These are phyloP conservation scores for Trapa incisa DNA, from an alignment of 345 rosid genomes.

Conservation along the genomic window DNA sequence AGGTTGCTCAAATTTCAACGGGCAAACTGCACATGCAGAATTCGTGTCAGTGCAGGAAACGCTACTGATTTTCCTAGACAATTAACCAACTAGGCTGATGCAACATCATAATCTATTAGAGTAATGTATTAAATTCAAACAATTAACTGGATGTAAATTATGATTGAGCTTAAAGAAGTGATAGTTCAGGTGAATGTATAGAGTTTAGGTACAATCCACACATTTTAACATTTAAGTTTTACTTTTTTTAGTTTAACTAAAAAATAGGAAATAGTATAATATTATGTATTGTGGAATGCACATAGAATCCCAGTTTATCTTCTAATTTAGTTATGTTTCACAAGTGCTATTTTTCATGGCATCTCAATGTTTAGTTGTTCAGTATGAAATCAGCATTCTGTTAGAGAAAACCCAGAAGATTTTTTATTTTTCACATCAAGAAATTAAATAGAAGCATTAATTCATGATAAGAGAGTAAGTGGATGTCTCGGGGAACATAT, in stretches of 20 bases:
- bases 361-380: neutral
- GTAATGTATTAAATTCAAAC: neutral
- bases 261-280: too few species aligned
- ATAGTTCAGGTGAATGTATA: neutral
- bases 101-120: neutral
- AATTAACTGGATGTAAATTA: neutral
- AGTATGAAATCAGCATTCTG: neutral
- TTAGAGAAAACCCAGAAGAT: neutral
- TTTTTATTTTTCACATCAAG: too few species aligned
- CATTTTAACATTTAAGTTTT: neutral
- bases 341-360: neutral
- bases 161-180: neutral
- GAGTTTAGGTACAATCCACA: too few species aligned
- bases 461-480: neutral
- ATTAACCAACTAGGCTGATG: neutral
- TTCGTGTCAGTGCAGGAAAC: neutral
- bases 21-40: constrained; percentile 60
- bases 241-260: neutral
- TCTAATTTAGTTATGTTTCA: neutral
- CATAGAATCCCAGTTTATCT: neutral
- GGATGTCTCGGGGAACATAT: neutral
- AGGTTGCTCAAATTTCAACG: constrained; percentile 74
- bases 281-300: too few species aligned
- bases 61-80: neutral
- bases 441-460: neutral